Base-by-base conservation (phyloP, 176 grass and related monocot genomes). In the Carex parvula region DNA sequence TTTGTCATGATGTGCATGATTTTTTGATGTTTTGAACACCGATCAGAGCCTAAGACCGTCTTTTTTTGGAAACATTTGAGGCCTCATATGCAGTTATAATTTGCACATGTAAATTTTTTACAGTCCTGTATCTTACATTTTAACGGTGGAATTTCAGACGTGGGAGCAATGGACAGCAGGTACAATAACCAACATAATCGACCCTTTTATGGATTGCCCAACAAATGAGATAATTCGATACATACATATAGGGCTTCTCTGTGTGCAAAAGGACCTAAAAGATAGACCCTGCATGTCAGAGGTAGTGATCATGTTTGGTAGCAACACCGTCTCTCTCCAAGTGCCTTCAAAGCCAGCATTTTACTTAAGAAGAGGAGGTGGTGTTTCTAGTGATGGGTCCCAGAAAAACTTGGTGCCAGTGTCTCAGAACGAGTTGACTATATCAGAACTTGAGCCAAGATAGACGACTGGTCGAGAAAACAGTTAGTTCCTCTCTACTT, bases 161-260 rank as follows among this genome's bases (percentile, higher is more conserved):
- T 95, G 93, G 93, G 90, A 92, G 42, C 30, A 92, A 16, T 92
- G 90, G 88, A 90, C 61, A 42, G 79, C 83, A 41, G 93, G 84
- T 48, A 76, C 84, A 33, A 82, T 57, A 64, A 58, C 64, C 24
- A 87, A 90, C 67, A 61, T 95, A 67, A 35, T 90, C 8, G 90
- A 95, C 80, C 87, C 90, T 21, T 64, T 83, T 17, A 52, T 92
- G 55, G 83, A 76, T 1, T 79, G 87, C 44, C 18, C 42, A 46
- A 11, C 10, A 69, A 80, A 82, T 14, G 79, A 5, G 60, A 21
- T 95, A 17, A 20, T 79, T 42, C 82, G 53, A 48, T 91, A 86
- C 88, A 66, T 92, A 57, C 88, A 91, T 83, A 87, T 95, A 22
- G 90, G 87, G 55, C 80, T 95, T 80, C 87, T 95, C 1, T 95